Percentiles rank a stretch among this genome's conserved stretches.
Evolutionary conservation across 352 stramenopile species (phyloP).

Genomic region (Phytophthora ohioensis): DNA sequence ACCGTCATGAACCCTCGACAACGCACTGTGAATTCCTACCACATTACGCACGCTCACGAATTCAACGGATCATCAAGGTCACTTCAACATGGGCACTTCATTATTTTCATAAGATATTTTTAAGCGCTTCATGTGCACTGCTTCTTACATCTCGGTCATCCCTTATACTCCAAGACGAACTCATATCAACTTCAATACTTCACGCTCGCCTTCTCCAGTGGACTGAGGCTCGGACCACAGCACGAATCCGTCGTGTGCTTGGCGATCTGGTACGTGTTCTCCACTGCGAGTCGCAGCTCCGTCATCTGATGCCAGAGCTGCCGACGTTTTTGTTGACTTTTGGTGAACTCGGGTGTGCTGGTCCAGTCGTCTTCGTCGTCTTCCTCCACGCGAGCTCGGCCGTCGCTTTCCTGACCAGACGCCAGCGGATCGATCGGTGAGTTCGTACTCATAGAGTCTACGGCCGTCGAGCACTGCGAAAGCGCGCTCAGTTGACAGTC

Average conservation of each 20-base stretch:
- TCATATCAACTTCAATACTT: constrained; percentile 13
- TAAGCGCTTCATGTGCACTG: constrained; percentile 5
- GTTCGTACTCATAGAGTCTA: constrained; percentile 19
- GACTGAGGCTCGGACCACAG: constrained; percentile 33
- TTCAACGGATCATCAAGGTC: not conserved
- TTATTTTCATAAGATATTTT: not conserved
- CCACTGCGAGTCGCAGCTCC: constrained; percentile 50
- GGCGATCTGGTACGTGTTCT: constrained; percentile 56
- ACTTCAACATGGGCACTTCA: constrained; percentile 22
- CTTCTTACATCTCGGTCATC: not conserved
- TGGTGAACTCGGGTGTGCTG: constrained; percentile 41
- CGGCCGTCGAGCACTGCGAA: constrained; percentile 39
- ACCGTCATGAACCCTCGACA: no score
- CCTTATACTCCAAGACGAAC: constrained; percentile 16
- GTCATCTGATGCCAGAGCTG: constrained; percentile 54
- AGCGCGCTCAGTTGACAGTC: constrained; percentile 35
- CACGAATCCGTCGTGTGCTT: constrained; percentile 51
- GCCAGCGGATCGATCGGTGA: constrained; percentile 34
- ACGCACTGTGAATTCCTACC: no score
- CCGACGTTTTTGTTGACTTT: constrained; percentile 37
- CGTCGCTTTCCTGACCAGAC: constrained; percentile 28
- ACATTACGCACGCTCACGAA: no score
- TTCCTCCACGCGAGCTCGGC: constrained; percentile 39
- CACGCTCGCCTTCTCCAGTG: constrained; percentile 12
- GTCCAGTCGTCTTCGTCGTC: constrained; percentile 43